A percentile compares a stretch with the other conserved stretches of the same genome.
These are phyloP conservation scores for Allantophomopsis cytisporea DNA, from an alignment of 2,329 filamentous ascomycete genomes.

Conservation along the genomic window DNA sequence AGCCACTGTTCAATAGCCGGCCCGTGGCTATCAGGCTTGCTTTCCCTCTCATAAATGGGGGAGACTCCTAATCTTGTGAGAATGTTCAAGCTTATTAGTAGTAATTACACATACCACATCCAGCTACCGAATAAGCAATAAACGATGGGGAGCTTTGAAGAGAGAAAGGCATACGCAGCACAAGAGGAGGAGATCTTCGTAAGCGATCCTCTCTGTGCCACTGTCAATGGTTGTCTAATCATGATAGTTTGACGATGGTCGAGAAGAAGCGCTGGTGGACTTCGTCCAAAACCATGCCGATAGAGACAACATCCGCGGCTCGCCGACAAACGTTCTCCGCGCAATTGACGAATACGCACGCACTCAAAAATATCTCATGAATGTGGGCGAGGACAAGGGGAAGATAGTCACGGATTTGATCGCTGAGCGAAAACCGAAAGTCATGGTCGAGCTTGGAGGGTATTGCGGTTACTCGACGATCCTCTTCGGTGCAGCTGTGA, in stretches of 20 bases:
- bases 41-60: no score
- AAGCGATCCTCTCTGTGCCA: background rate
- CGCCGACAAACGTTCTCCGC: constrained; percentile 47
- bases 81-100: no score
- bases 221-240: background rate
- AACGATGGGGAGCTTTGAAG: constrained; percentile 5
- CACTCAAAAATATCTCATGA: constrained; percentile 63
- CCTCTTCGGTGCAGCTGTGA: constrained; percentile 55
- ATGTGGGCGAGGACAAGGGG: constrained; percentile 64
- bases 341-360: constrained; percentile 59
- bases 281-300: constrained; percentile 50
- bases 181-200: constrained; percentile 12
- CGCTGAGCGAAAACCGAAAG: constrained; percentile 45
- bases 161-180: constrained; percentile 9
- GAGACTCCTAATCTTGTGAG: no score
- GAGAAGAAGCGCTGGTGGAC: constrained; percentile 60
- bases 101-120: no score
- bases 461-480: constrained; percentile 76
- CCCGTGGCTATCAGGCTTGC: no score
- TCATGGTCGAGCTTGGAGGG: constrained; percentile 68
- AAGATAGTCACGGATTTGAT: constrained; percentile 58
- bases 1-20: no score
- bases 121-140: no score
- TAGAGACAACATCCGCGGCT: constrained; percentile 47
- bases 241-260: constrained; percentile 49